Evolutionary conservation across 805 yeast species (phyloP), one percentile per base, ranked within the genome.

Genomic region (Saturnispora gosingensis): DNA sequence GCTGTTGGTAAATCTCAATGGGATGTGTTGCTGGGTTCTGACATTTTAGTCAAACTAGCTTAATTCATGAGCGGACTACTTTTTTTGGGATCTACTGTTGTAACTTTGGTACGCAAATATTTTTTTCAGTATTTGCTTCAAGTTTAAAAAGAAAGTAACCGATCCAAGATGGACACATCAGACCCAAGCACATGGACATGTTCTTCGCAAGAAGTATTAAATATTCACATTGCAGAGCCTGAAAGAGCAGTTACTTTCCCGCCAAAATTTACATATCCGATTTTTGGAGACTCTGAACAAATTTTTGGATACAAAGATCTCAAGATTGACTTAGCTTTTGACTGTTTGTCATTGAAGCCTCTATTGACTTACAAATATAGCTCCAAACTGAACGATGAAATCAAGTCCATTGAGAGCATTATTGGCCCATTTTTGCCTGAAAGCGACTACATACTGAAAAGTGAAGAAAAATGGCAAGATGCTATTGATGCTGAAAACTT

Each of bases 281-380:
- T 93, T 10, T 93, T 80, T 72, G 98, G 98, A 5, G 96, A 89
- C 46, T 76, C 88, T 1, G 99, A 93, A 63, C 82, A 82, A 50
- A 82, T 93, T 1, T 88, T 82, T 61, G 99, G 99, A 2, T 93
- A 80, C 64, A 76, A 82, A 57, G 84, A 80, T 58, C 71, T 90
- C 36, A 72, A 72, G 32, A 80, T 93, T 35, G 77, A 79, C 57
- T 57, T 77, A n/a, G 80, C 84, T 16, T 87, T 87, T 64, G 96
- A 90, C 62, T 78, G 85, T 38, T 70, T 74, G 45, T 83, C 93
- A 0, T 78, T 90, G 62, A 72, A 77, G 43, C 95, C 97, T 10
- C 80, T 85, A 49, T 67, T 88, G 48, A 80, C 78, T 49, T 79
- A 82, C 46, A 76, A 76, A 51, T 85, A 74, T 62, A 58, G 71